A percentile compares a stretch with the other conserved stretches of the same genome.
These are phyloP conservation scores for Aspergillus oerlinghausenensis DNA, from an alignment of 2,329 filamentous ascomycete species.

Conservation along the genomic window DNA sequence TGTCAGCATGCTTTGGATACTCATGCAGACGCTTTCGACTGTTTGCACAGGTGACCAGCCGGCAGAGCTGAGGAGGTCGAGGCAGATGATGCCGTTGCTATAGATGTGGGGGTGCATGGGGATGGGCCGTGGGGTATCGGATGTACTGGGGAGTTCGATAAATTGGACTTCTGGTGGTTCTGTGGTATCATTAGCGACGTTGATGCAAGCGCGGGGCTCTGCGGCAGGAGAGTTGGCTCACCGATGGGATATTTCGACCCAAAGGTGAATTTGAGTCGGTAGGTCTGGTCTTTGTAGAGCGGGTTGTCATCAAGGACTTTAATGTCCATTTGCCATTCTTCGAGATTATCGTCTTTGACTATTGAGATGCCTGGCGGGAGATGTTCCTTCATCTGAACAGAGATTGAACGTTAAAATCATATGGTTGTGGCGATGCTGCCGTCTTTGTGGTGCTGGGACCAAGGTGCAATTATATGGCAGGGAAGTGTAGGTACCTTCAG, in stretches of 20 bases:
- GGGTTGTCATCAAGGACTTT: constrained; percentile 85
- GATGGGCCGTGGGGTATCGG: constrained; percentile 53
- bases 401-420: not conserved
- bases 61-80: constrained; percentile 80
- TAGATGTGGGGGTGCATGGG: constrained; percentile 98
- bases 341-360: constrained; percentile 73
- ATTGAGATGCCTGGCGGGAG: constrained; percentile 69
- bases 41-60: constrained; percentile 98
- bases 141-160: constrained; percentile 50
- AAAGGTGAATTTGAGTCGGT: constrained; percentile 84
- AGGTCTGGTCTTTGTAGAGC: constrained; percentile 74
- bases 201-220: not conserved
- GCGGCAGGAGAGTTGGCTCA: constrained; percentile 39
- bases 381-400: constrained; percentile 50
- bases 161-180: constrained; percentile 96
- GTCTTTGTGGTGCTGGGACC: not conserved
- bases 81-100: constrained; percentile 96
- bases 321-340: constrained; percentile 92
- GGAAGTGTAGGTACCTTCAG: constrained; percentile 43
- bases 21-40: constrained; percentile 95
- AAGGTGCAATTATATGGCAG: not conserved
- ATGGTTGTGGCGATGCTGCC: not conserved
- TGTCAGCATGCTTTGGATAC: constrained; percentile 95
- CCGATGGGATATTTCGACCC: constrained; percentile 83
- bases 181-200: constrained; percentile 32